A percentile compares a stretch with the other conserved stretches of the same genome.
phyloP scores from a whole-genome alignment of 768 basidiomycete species.

The Chlorophyllum brunneum region DNA sequence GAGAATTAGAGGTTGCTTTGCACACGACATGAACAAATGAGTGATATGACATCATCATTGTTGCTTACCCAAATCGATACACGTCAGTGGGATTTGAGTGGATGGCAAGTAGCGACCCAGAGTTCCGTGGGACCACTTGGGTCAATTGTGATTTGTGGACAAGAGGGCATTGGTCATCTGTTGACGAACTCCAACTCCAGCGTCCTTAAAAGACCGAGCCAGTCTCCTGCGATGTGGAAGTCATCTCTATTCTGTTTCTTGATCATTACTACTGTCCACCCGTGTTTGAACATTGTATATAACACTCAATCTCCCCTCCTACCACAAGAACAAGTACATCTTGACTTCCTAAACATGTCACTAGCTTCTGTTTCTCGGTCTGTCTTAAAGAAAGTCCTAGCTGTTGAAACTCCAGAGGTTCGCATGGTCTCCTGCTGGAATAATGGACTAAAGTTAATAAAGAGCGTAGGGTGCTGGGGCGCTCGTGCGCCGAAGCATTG shows the following conservation, averaged over 20 bases:
- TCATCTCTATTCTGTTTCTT: neutral
- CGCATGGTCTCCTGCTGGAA: slow-evolving; percentile 7
- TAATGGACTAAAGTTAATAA: slow-evolving; percentile 5
- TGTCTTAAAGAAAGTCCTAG: slow-evolving; percentile 75
- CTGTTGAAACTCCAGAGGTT: slow-evolving; percentile 73
- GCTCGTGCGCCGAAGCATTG: slow-evolving; percentile 83
- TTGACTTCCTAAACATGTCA: slow-evolving; percentile 20
- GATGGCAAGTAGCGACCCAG: no score
- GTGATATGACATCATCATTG: no score
- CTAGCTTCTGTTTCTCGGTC: slow-evolving; percentile 47
- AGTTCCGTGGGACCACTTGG: no score
- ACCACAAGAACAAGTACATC: neutral
- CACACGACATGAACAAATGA: no score
- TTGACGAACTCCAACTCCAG: neutral
- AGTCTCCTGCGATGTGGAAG: slow-evolving; percentile 1
- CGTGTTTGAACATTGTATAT: neutral
- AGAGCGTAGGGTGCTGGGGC: slow-evolving; percentile 70
- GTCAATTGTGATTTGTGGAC: no score
- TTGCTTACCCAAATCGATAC: neutral
- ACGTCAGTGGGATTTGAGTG: no score
- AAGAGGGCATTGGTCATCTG: neutral
- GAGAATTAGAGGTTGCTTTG: no score
- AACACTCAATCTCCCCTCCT: neutral
- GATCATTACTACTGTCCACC: neutral
- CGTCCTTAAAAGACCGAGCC: neutral